A percentile compares a stretch with the other conserved stretches of the same genome.
Conservation (phyloP, 2,329 filamentous ascomycete genomes). For the Plenodomus lindquistii region DNA sequence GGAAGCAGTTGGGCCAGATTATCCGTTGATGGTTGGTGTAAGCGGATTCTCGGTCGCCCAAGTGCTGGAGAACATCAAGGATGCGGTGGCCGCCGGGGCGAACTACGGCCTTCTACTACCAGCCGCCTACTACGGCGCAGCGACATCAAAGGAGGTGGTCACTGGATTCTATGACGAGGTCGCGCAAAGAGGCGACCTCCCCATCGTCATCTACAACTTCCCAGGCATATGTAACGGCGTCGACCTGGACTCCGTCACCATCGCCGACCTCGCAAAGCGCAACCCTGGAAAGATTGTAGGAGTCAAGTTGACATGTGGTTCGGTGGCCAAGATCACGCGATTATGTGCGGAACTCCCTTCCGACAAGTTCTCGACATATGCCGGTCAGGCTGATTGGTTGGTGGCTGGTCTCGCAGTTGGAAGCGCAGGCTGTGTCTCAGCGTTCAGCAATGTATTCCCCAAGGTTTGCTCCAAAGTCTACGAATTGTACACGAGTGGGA, state of each 20-base stretch:
- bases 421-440: slow-evolving; percentile 59
- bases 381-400: slow-evolving; percentile 74
- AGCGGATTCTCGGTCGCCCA: slow-evolving; percentile 50
- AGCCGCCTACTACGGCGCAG: slow-evolving; percentile 51
- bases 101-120: slow-evolving; percentile 51
- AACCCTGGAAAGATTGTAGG: slow-evolving; percentile 68
- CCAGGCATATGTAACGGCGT: slow-evolving; percentile 68
- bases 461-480: slow-evolving; percentile 63
- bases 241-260: slow-evolving; percentile 69
- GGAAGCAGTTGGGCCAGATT: slow-evolving; percentile 47
- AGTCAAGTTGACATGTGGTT: slow-evolving; percentile 74
- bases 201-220: slow-evolving; percentile 74
- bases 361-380: slow-evolving; percentile 67
- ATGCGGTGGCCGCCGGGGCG: slow-evolving; percentile 48
- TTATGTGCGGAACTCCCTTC: slow-evolving; percentile 57
- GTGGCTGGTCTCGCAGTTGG: slow-evolving; percentile 59
- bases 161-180: slow-evolving; percentile 52
- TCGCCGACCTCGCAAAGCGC: slow-evolving; percentile 57
- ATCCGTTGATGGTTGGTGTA: slow-evolving; percentile 51
- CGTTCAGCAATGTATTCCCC: slow-evolving; percentile 62
- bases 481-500: slow-evolving; percentile 62
- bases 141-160: slow-evolving; percentile 48
- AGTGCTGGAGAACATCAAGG: slow-evolving; percentile 48
- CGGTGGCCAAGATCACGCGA: slow-evolving; percentile 71
- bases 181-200: slow-evolving; percentile 63